Percentiles rank a stretch among this genome's conserved stretches.
Evolutionary conservation across 169 alveolate genomes (phyloP).

Genomic region (Cryptosporidium canis): DNA sequence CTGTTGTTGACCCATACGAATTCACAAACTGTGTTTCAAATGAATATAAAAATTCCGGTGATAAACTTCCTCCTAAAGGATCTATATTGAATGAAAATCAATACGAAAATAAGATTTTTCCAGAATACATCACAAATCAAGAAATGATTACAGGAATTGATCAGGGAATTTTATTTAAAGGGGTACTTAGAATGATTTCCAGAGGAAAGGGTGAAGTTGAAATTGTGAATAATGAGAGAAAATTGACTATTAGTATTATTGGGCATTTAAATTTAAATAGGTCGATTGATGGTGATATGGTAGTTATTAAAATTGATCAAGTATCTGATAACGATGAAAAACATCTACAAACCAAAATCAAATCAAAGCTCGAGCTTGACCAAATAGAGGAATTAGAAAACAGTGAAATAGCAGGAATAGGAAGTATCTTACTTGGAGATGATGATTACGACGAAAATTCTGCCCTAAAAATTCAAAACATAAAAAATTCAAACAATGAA

Average conservation of each 20-base stretch:
- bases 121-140: constrained; percentile 78
- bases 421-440: constrained; percentile 73
- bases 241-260: constrained; percentile 84
- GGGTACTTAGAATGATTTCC: constrained; percentile 84
- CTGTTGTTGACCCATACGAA: constrained; percentile 71
- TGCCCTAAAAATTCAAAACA: constrained; percentile 20
- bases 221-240: constrained; percentile 80
- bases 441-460: constrained; percentile 63
- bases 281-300: constrained; percentile 96
- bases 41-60: constrained; percentile 73
- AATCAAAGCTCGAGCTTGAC: constrained; percentile 76
- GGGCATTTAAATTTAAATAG: constrained; percentile 92
- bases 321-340: constrained; percentile 74
- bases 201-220: constrained; percentile 79
- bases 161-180: constrained; percentile 87
- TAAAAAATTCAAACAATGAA: constrained; percentile 33
- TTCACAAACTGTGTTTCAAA: constrained; percentile 57
- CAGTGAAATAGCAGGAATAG: constrained; percentile 76
- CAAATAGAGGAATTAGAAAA: constrained; percentile 75
- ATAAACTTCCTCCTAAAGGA: constrained; percentile 74
- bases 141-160: constrained; percentile 84
- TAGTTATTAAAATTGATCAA: constrained; percentile 92
- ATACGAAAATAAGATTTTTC: constrained; percentile 75
- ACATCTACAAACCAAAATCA: constrained; percentile 23
- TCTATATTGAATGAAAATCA: constrained; percentile 70